phyloP scores from a whole-genome alignment of 768 basidiomycete species.

The Russula foetens region DNA sequence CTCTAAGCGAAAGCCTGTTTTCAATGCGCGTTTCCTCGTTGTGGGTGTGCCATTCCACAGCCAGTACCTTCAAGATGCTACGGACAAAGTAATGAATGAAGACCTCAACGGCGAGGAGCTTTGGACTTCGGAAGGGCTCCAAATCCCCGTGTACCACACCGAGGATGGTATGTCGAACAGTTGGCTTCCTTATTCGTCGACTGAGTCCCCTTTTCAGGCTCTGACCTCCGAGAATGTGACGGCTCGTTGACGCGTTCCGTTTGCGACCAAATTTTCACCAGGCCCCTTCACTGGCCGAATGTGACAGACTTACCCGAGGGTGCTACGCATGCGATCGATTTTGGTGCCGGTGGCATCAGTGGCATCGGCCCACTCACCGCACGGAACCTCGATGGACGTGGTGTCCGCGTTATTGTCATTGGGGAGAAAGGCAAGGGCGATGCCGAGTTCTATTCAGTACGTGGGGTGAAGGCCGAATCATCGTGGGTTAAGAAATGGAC shows the following conservation, averaged over 20 bases:
- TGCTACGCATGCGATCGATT: slow-evolving; percentile 93
- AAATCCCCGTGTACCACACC: slow-evolving; percentile 85
- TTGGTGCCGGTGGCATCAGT: slow-evolving; percentile 90
- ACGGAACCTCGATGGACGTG: slow-evolving; percentile 87
- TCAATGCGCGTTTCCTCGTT: slow-evolving; percentile 89
- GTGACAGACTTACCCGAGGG: slow-evolving; percentile 85
- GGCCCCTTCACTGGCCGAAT: slow-evolving; percentile 87
- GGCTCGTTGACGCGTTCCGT: slow-evolving; percentile 79
- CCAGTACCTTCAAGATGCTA: slow-evolving; percentile 63
- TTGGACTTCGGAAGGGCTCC: slow-evolving; percentile 61
- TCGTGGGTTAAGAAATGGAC: slow-evolving; percentile 91
- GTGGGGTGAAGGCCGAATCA: slow-evolving; percentile 62
- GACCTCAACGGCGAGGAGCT: slow-evolving; percentile 74
- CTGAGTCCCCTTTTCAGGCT: slow-evolving; percentile 41
- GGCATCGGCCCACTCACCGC: slow-evolving; percentile 90
- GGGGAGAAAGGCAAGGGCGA: slow-evolving; percentile 89
- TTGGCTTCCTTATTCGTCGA: slow-evolving; percentile 17
- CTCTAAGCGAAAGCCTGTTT: slow-evolving; percentile 91
- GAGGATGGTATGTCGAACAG: slow-evolving; percentile 65
- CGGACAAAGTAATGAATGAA: slow-evolving; percentile 66
- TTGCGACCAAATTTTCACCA: slow-evolving; percentile 89
- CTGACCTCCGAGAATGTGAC: slow-evolving; percentile 66
- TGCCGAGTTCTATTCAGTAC: slow-evolving; percentile 71
- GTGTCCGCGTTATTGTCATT: slow-evolving; percentile 80
- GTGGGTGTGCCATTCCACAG: slow-evolving; percentile 97